Evolutionary conservation across 495 filamentous ascomycete species (phyloP), one percentile per base, ranked within the genome.

Genomic region (Podospora conica): DNA sequence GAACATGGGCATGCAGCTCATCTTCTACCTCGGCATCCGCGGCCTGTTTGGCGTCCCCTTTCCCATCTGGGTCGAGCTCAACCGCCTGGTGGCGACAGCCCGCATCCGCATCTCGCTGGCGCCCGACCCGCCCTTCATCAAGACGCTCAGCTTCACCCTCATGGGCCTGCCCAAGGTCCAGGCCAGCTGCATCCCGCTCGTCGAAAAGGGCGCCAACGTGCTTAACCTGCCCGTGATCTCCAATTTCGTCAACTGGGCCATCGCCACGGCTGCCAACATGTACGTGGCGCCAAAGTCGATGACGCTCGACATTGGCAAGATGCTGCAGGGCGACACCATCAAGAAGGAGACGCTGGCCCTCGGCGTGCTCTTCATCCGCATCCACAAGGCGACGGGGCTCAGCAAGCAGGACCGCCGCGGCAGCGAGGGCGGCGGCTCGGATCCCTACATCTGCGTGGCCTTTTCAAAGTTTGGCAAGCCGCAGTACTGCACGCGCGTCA

Each of bases 221-320:
- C 79, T 98, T 8, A 96, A 98, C 68, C 79, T 98, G 25, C 94
- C 94, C 0, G 73, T 98, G 56, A 96, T 98, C 69, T 96, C 91
- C 0, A 94, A 96, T 68, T 97, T 98, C 73, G 93, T 96, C 77
- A 96, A 97, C 77, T 96, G 92, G 75, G 91, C 93, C n/a, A 96
- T 98, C 68, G 87, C 83, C 33, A 87, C 94, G 1, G 91, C 93
- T 5, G 87, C 88, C 31, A 89, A 88, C 73, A 91, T 96, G 83
- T 97, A 96, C 66, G 93, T 96, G 54, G 94, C 94, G 18, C 94
- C 94, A n/a, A 98, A 96, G 76, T 93, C 90, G 1, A 90, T 97
- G 89, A 91, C 90, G 3, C 84, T 98, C 65, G 93, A 98, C 71
- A 84, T 98, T 63, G 87, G 90, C 66, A 93, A 93, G 78, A 89